Conservation (phyloP, 2,329 filamentous ascomycete genomes). For the Beauveria caledonica region DNA sequence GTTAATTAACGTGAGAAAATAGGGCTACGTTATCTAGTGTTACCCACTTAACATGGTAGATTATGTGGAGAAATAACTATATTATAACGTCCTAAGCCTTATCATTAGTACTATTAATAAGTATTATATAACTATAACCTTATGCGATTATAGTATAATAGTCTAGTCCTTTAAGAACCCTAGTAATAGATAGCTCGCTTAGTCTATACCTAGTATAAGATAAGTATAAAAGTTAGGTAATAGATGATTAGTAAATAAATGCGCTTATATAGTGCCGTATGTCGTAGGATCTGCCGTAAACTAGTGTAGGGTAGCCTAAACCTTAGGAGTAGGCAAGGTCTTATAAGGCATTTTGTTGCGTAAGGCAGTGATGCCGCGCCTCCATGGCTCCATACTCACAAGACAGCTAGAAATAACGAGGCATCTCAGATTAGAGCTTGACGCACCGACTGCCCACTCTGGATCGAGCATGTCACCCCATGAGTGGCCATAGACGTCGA, state of each 20-base stretch:
- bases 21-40: constrained; percentile 27
- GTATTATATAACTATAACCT: constrained; percentile 25
- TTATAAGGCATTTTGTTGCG: constrained; percentile 13
- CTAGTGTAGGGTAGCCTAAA: constrained; percentile 22
- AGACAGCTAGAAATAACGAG: constrained; percentile 23
- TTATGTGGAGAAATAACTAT: constrained; percentile 26
- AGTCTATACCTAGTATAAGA: constrained; percentile 23
- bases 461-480: constrained; percentile 46
- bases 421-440: constrained; percentile 17
- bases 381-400: constrained; percentile 15
- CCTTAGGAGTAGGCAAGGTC: constrained; percentile 27
- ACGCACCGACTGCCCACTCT: constrained; percentile 26
- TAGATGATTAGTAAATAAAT: background rate
- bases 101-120: constrained; percentile 28
- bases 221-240: background rate
- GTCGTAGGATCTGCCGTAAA: constrained; percentile 21
- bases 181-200: constrained; percentile 16
- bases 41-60: constrained; percentile 28
- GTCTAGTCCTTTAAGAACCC: constrained; percentile 22
- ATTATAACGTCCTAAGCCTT: constrained; percentile 27
- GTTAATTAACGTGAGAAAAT: constrained; percentile 25
- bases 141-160: constrained; percentile 16
- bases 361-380: constrained; percentile 15
- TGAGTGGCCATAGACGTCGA: constrained; percentile 39
- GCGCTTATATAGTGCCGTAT: constrained; percentile 20